Conservation (phyloP, 2,329 filamentous ascomycete genomes). For the Niveomyces coronatus region DNA sequence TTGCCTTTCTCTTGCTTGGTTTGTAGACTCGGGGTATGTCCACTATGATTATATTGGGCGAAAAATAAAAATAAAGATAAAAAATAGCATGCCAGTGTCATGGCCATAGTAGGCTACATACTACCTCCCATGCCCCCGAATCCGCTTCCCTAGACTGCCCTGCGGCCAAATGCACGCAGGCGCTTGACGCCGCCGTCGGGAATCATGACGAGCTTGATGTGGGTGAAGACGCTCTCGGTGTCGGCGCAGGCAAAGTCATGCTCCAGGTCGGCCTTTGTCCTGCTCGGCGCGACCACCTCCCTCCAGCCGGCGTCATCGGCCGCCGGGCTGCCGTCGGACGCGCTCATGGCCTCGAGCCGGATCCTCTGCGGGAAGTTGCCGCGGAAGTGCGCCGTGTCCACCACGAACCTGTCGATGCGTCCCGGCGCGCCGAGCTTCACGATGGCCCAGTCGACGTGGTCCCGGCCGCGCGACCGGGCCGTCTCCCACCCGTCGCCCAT, state of each 20-base stretch:
- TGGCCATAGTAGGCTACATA: conserved; percentile 4
- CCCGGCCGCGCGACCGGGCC: conserved; percentile 58
- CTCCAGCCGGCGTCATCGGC: conserved; percentile 52
- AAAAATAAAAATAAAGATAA: too few relatives aligned
- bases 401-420: conserved; percentile 53
- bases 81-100: conserved; percentile 4
- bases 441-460: conserved; percentile 73
- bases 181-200: conserved; percentile 90
- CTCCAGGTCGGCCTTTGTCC: conserved; percentile 62
- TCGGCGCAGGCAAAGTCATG: conserved; percentile 52
- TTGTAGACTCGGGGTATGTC: too few relatives aligned
- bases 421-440: conserved; percentile 60
- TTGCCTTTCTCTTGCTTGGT: too few relatives aligned
- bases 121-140: background rate
- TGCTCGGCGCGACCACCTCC: conserved; percentile 55
- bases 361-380: conserved; percentile 77
- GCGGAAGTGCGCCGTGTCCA: conserved; percentile 75
- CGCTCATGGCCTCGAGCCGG: conserved; percentile 52
- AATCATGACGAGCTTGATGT: conserved; percentile 85
- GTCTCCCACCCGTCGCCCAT: conserved; percentile 91
- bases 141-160: conserved; percentile 13
- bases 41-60: too few relatives aligned
- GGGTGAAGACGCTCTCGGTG: conserved; percentile 55
- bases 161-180: conserved; percentile 43
- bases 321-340: conserved; percentile 43